Evolutionary conservation across 192 early-diverging fungal species (phyloP).

Genomic region (Funneliformis geosporum): DNA sequence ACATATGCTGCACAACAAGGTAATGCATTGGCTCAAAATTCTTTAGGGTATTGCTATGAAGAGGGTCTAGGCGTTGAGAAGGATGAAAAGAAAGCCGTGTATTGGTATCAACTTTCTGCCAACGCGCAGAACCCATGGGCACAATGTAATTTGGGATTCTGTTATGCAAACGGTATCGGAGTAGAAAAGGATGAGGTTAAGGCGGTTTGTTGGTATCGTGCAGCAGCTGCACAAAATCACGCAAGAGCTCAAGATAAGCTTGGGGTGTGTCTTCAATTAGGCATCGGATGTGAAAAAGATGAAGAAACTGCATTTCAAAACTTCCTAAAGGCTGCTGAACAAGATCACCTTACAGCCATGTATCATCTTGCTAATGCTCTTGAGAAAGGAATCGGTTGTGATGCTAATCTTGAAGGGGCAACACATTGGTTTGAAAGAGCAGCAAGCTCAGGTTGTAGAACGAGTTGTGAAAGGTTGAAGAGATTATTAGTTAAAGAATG

Average conservation of each 20-base stretch:
- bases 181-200: constrained; percentile 55
- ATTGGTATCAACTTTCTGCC: constrained; percentile 61
- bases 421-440: constrained; percentile 48
- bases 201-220: constrained; percentile 70
- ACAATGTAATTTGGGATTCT: constrained; percentile 73
- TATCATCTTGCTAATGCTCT: constrained; percentile 51
- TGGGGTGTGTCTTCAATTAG: constrained; percentile 64
- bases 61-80: constrained; percentile 65
- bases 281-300: constrained; percentile 52
- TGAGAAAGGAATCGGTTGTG: constrained; percentile 48
- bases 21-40: constrained; percentile 73
- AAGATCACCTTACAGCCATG: constrained; percentile 55
- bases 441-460: constrained; percentile 51
- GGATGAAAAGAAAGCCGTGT: constrained; percentile 53
- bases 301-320: constrained; percentile 49
- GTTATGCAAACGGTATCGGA: constrained; percentile 71
- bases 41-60: constrained; percentile 74
- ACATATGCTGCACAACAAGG: constrained; percentile 57
- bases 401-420: constrained; percentile 42
- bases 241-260: constrained; percentile 70
- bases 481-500: constrained; percentile 52
- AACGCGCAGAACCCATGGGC: constrained; percentile 73
- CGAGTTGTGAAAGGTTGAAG: constrained; percentile 50
- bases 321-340: constrained; percentile 53
- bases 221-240: constrained; percentile 63